Evolutionary conservation across 2,329 filamentous ascomycete species (phyloP).

Genomic region (Neurospora crassa): DNA sequence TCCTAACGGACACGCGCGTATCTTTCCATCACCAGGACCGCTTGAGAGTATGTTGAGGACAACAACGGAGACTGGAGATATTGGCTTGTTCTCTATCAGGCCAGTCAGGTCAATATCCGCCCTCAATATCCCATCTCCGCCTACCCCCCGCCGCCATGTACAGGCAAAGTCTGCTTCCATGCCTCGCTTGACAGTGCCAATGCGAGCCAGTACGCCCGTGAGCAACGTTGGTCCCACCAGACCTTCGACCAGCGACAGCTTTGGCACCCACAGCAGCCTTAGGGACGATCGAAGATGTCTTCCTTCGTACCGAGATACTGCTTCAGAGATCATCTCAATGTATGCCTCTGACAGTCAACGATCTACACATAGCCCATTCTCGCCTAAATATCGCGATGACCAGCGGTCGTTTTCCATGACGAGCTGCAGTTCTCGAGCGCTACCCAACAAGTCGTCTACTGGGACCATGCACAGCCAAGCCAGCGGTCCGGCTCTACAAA

Average conservation of each 20-base stretch:
- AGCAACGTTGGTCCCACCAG: slow-evolving; percentile 21
- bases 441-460: slow-evolving; percentile 39
- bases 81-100: slow-evolving; percentile 49
- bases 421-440: slow-evolving; percentile 35
- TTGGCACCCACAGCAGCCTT: slow-evolving; percentile 22
- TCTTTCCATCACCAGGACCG: slow-evolving; percentile 40
- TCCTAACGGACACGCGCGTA: slow-evolving; percentile 32
- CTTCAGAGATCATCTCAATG: slow-evolving; percentile 47
- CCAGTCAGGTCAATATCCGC: slow-evolving; percentile 27
- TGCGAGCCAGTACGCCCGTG: slow-evolving; percentile 21
- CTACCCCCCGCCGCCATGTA: slow-evolving; percentile 8
- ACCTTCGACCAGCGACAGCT: slow-evolving; percentile 21
- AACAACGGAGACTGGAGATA: slow-evolving; percentile 57
- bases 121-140: slow-evolving; percentile 16
- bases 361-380: slow-evolving; percentile 32
- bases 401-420: slow-evolving; percentile 47
- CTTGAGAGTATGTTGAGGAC: slow-evolving; percentile 58
- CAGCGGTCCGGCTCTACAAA: slow-evolving; percentile 33
- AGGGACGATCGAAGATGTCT: slow-evolving; percentile 34
- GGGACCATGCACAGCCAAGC: slow-evolving; percentile 38
- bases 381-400: slow-evolving; percentile 32
- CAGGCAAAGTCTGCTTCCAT: slow-evolving; percentile 2
- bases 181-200: background rate
- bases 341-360: slow-evolving; percentile 42
- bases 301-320: slow-evolving; percentile 41